A percentile compares a stretch with the other conserved stretches of the same genome.
Evolutionary conservation across 169 alveolate genomes (phyloP).

Genomic region (Plasmodium sp.): DNA sequence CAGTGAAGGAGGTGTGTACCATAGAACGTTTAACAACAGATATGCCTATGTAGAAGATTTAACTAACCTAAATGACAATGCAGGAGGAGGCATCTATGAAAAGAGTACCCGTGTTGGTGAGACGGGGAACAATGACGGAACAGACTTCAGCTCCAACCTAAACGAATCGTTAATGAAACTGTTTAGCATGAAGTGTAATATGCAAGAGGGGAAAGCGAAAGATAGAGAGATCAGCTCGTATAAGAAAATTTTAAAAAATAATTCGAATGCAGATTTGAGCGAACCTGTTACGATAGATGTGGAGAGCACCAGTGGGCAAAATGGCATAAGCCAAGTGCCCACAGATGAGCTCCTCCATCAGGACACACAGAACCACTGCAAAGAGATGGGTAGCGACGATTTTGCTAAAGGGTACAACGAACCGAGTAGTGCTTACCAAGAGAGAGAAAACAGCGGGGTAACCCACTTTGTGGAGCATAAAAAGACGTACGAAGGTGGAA

Average conservation of each 20-base stretch:
- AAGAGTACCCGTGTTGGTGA: neutral
- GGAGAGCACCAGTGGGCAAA: neutral
- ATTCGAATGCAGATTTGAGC: neutral
- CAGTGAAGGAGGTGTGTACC: neutral
- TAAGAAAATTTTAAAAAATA: neutral
- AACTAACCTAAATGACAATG: neutral
- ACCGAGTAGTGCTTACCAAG: neutral
- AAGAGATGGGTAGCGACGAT: neutral
- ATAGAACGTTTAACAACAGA: neutral
- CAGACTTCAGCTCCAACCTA: neutral
- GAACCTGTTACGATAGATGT: neutral
- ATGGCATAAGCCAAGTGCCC: neutral
- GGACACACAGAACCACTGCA: neutral
- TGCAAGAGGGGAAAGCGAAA: neutral
- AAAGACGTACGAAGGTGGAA: neutral
- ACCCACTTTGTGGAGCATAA: neutral
- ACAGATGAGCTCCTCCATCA: neutral
- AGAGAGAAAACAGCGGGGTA: neutral
- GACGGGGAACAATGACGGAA: neutral
- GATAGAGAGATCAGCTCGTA: neutral
- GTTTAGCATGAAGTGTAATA: neutral
- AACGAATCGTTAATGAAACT: conserved; percentile 6
- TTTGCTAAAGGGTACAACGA: neutral
- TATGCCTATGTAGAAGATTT: neutral
- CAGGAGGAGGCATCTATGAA: neutral